Conservation (phyloP, 2,329 filamentous ascomycete genomes). For the Paramyrothecium sp. region DNA sequence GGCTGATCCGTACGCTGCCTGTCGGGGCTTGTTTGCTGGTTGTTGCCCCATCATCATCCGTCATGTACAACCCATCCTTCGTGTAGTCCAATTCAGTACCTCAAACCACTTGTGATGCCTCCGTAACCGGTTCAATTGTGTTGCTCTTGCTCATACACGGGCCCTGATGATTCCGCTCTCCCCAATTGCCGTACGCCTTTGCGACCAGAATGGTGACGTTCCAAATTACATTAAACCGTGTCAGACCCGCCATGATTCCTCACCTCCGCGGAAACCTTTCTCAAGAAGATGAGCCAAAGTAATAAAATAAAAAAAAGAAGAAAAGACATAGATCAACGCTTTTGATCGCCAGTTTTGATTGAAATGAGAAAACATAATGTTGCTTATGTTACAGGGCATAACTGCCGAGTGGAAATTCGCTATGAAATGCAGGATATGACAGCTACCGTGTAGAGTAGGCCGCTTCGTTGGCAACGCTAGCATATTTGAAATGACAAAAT, state of each 20-base stretch:
- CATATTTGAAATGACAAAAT: neutral
- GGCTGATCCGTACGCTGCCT: too few species aligned
- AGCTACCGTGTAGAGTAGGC: neutral
- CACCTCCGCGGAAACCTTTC: too few species aligned
- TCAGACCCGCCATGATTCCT: neutral
- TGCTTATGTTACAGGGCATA: neutral
- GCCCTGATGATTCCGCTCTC: neutral
- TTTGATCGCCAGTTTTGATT: neutral
- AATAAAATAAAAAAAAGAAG: neutral
- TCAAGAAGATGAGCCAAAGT: too few species aligned
- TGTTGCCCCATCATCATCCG: too few species aligned
- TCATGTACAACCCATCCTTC: neutral
- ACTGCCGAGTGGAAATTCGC: neutral
- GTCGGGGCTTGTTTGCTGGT: too few species aligned
- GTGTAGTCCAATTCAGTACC: neutral
- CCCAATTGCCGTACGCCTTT: neutral
- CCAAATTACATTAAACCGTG: neutral
- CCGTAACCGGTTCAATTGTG: neutral
- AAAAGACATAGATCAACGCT: neutral
- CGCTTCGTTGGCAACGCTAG: conserved; percentile 14
- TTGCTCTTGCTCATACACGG: neutral
- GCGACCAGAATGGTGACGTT: neutral
- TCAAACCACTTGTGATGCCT: neutral
- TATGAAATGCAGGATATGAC: neutral
- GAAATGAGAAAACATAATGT: neutral